Base-by-base conservation (phyloP, 805 yeast genomes). In the Candida silvatica region DNA sequence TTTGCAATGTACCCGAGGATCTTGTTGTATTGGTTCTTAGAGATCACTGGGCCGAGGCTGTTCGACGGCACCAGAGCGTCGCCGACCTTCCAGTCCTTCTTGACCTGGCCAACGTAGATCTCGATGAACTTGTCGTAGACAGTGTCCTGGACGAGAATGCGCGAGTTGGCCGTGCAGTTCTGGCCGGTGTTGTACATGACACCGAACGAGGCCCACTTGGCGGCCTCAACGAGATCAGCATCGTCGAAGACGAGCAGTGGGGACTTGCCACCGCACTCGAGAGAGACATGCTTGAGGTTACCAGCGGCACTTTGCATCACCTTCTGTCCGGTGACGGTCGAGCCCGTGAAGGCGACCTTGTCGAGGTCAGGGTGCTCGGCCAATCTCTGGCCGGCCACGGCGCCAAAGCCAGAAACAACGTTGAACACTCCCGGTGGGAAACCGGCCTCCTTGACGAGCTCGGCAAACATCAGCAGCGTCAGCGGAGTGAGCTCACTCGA, bases 391-490 rank as follows among this genome's bases (percentile, higher is more conserved):
- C 95, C 95, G 5, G 84, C 83, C 37, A 62, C 69, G 30, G 69
- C 57, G 35, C 94, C 94, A 45, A 59, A 69, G 2, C 85, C 95
- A 34, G 79, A 69, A 38, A 82, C 56, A 32, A 84, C 72, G 60
- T 81, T 82, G 44, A 80, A 69, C 20, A 77, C 82, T 41, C 88
- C 90, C 6, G 83, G 68, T 29, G 88, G 90, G 62, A 81, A 72
- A 2, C 87, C 90, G 11, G 81, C 86, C 44, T 71, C 64, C 47
- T 63, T 62, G 47, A 75, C 73, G 36, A 74, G 56, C 18, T 61
- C 61, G 26, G 81, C 86, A 40, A 80, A 64, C 45, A 67, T 63
- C 44, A 81, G 68, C 44, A 79, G 63, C 18, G 86, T 74, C 46
- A 82, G 65, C 9, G 92, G 92, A 5, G 90, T 80, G 45, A 77